Base-by-base conservation (phyloP, 495 filamentous ascomycete genomes). In the Aspergillus conjunctus region DNA sequence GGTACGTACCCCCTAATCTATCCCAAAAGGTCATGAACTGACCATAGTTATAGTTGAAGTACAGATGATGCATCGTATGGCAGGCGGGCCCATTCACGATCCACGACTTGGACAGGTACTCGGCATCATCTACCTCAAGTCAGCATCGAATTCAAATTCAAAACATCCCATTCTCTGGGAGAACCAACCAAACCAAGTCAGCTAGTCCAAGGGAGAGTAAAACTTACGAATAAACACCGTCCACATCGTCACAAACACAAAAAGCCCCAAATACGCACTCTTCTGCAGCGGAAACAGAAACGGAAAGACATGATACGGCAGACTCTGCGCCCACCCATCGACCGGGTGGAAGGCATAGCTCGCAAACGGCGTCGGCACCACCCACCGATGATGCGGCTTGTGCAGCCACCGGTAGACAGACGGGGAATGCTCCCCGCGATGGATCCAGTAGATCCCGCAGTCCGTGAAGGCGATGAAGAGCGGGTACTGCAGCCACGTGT, bases 381-480 rank as follows among this genome's bases (percentile, higher is more conserved):
- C 93, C 93, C 93, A 97, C 78, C 96, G 96, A 81, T 98, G 93
- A 79, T 98, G 93, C 39, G 90, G 87, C 79, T 98, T 98, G 81
- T 98, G 93, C 21, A 97, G 82, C 56, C 75, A 77, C 79, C 90
- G 92, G 82, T 97, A 98, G 30, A 97, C 66, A 32, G 72, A 63
- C 1, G 90, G 90, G 68, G 91, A 86, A 75, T 98, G 93, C 58
- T 93, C 79, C 26, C 84, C 86, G 43, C 93, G 88, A 74, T 97
- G 93, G 67, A 97, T 96, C 81, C 88, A 90, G 81, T 98, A 97
- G 79, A 98, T 93, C 66, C 79, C 83, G 69, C 83, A 87, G 73
- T 98, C 93, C 67, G 93, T 98, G 77, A 97, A 98, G 65, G 84
- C 58, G 67, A 98, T 79, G 79, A 97, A 98, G 54, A 94, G 70